Evolutionary conservation across 371 early-diverging fungal species (phyloP).

Genomic region (Mortierella polycephala): DNA sequence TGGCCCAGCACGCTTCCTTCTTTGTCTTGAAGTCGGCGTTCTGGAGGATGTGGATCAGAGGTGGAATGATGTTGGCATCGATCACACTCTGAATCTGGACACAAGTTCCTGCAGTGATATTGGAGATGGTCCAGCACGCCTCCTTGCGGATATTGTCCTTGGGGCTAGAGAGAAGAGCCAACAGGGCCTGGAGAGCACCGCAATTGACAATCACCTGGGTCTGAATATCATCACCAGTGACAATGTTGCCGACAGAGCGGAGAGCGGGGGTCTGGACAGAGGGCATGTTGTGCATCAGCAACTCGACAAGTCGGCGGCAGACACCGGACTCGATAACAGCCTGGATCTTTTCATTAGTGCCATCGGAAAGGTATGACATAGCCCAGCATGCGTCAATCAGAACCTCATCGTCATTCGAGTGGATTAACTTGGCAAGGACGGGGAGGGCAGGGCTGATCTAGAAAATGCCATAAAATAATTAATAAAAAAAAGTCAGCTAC

Average conservation of each 20-base stretch:
- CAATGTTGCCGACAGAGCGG: constrained; percentile 99
- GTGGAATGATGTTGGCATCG: constrained; percentile 93
- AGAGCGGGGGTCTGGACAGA: constrained; percentile 98
- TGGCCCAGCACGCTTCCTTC: constrained; percentile 99
- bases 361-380: constrained; percentile 98
- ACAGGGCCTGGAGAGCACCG: constrained; percentile 88
- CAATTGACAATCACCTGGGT: constrained; percentile 96
- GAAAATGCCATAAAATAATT: constrained; percentile 12
- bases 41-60: constrained; percentile 89
- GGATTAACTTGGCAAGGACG: constrained; percentile 89
- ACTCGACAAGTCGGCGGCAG: constrained; percentile 91
- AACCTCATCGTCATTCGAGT: constrained; percentile 95
- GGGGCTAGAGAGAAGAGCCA: constrained; percentile 81
- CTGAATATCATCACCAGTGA: constrained; percentile 98
- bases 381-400: constrained; percentile 99
- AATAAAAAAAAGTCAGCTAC: background rate
- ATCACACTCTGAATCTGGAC: constrained; percentile 96
- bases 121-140: constrained; percentile 99
- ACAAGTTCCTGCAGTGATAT: constrained; percentile 99
- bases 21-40: constrained; percentile 97
- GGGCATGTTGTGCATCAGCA: constrained; percentile 87
- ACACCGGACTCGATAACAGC: constrained; percentile 97
- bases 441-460: constrained; percentile 90
- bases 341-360: constrained; percentile 94
- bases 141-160: constrained; percentile 98